Evolutionary conservation across 2,329 filamentous ascomycete species (phyloP).

Genomic region (Penicillium sp.): DNA sequence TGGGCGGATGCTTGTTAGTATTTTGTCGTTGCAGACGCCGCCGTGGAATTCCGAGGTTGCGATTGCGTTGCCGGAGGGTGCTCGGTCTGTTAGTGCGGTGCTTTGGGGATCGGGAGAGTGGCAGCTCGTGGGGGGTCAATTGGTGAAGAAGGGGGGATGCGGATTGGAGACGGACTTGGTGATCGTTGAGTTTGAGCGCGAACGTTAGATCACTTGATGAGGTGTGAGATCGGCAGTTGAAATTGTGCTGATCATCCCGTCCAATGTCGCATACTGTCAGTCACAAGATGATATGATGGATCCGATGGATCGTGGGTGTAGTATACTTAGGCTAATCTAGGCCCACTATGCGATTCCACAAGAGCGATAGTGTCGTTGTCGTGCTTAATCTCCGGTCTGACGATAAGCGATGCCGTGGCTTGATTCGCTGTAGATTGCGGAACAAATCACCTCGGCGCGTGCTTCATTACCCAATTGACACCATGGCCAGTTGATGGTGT

Average conservation of each 20-base stretch:
- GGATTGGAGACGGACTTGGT: conserved; percentile 16
- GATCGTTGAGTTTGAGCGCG: conserved; percentile 9
- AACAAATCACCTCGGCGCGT: not conserved
- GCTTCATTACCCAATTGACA: not conserved
- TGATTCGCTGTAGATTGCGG: not conserved
- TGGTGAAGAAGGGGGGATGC: conserved; percentile 11
- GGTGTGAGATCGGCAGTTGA: not conserved
- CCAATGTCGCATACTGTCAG: not conserved
- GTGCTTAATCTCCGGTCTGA: not conserved
- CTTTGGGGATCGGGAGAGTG: conserved; percentile 13
- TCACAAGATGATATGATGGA: not conserved
- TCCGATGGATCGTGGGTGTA: no score
- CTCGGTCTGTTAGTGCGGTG: conserved; percentile 5
- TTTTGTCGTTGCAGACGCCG: conserved; percentile 41
- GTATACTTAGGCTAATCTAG: no score
- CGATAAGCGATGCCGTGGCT: not conserved
- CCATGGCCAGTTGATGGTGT: not conserved
- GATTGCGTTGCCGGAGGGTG: conserved; percentile 11
- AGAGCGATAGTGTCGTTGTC: not conserved
- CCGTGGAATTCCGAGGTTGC: conserved; percentile 8
- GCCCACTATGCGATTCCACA: not conserved
- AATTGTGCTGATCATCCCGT: not conserved
- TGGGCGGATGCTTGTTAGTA: conserved; percentile 39
- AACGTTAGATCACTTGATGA: not conserved
- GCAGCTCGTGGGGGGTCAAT: conserved; percentile 1